A percentile compares a stretch with the other conserved stretches of the same genome.
phyloP scores from a whole-genome alignment of 306 rosid genomes.

The Vigna hirtella region DNA sequence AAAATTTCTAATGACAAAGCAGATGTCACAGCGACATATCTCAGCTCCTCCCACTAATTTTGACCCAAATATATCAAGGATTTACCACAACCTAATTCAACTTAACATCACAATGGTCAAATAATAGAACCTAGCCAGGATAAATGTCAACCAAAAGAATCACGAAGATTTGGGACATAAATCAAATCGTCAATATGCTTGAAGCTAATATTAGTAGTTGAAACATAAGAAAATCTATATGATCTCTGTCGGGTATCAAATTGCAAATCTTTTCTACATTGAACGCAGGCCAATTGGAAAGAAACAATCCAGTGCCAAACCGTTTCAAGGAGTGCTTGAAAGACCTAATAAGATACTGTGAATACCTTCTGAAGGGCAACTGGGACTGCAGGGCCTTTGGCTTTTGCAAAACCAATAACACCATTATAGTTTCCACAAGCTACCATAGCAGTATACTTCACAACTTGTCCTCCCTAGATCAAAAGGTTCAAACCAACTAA shows the following conservation, averaged over 20 bases:
- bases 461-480: conserved; percentile 88
- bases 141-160: not conserved
- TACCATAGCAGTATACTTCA: conserved; percentile 80
- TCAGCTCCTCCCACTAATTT: conserved; percentile 18
- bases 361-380: conserved; percentile 88
- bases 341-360: conserved; percentile 32
- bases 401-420: conserved; percentile 88
- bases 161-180: not conserved
- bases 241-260: not conserved
- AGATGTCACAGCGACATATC: conserved; percentile 6
- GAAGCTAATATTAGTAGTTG: not conserved
- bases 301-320: conserved; percentile 29
- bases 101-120: conserved; percentile 13
- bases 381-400: conserved; percentile 88
- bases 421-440: conserved; percentile 97
- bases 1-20: conserved; percentile 12
- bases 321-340: conserved; percentile 33
- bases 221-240: conserved; percentile 33
- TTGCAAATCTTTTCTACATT: conserved; percentile 10
- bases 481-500: conserved; percentile 43
- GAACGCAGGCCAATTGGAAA: conserved; percentile 29
- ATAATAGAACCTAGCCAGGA: conserved; percentile 11
- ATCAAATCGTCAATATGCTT: conserved; percentile 4
- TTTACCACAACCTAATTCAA: not conserved
- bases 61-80: conserved; percentile 18